Evolutionary conservation across 148 eudicot genomes (phyloP).

Genomic region (Camellia lanceoleosa): DNA sequence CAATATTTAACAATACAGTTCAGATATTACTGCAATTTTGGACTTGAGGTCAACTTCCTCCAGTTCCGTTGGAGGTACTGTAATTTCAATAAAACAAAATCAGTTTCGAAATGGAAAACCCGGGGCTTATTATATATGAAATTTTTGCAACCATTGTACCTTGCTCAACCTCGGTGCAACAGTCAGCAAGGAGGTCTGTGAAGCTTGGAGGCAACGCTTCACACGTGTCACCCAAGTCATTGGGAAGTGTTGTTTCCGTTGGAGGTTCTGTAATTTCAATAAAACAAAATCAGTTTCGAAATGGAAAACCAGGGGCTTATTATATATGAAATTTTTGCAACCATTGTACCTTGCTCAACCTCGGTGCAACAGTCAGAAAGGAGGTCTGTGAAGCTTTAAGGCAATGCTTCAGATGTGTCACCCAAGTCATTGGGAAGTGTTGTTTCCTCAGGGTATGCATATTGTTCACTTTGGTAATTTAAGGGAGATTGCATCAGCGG

Average conservation of each 20-base stretch:
- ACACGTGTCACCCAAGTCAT: too few species aligned
- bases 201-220: background rate
- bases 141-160: background rate
- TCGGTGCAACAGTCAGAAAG: background rate
- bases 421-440: background rate
- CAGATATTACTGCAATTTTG: background rate
- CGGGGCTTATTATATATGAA: background rate
- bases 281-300: background rate
- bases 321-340: background rate
- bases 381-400: conserved; percentile 1
- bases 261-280: background rate
- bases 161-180: conserved; percentile 1
- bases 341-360: conserved; percentile 8
- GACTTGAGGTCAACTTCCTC: conserved; percentile 7
- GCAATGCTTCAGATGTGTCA: background rate
- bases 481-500: background rate
- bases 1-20: background rate
- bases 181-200: background rate
- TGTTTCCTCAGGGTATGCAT: conserved; percentile 6
- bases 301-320: background rate
- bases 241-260: background rate
- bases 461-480: background rate
- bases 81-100: background rate
- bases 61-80: background rate
- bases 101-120: background rate